Evolutionary conservation across 805 yeast species (phyloP).

Genomic region (Candida chilensis): DNA sequence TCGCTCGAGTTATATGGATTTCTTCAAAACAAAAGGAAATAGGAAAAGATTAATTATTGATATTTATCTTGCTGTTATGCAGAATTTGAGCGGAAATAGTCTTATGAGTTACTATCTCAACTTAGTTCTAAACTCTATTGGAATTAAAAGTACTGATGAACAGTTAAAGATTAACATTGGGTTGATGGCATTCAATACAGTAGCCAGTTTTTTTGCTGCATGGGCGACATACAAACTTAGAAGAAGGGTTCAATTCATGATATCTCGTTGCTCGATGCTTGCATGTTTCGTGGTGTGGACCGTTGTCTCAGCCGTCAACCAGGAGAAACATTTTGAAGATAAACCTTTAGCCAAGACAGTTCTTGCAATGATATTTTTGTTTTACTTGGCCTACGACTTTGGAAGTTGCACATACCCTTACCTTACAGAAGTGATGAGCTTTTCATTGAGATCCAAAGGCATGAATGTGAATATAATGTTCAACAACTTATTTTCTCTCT

Average conservation of each 20-base stretch:
- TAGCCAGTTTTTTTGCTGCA: slow-evolving; percentile 27
- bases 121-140: too few relatives aligned
- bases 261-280: slow-evolving; percentile 16
- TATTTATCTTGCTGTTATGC: too few relatives aligned
- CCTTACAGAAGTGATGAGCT: slow-evolving; percentile 15
- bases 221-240: slow-evolving; percentile 24
- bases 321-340: slow-evolving; percentile 8
- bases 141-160: too few relatives aligned
- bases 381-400: slow-evolving; percentile 11
- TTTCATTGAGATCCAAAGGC: slow-evolving; percentile 28
- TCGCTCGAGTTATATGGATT: slow-evolving; percentile 12
- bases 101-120: too few relatives aligned
- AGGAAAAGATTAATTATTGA: too few relatives aligned
- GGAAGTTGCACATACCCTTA: slow-evolving; percentile 19
- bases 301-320: slow-evolving; percentile 13
- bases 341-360: slow-evolving; percentile 9
- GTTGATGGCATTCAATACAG: too few relatives aligned
- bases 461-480: slow-evolving; percentile 15
- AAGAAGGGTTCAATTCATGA: slow-evolving; percentile 17
- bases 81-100: too few relatives aligned
- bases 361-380: slow-evolving; percentile 15
- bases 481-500: slow-evolving; percentile 8
- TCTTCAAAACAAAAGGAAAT: slow-evolving; percentile 10
- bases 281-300: slow-evolving; percentile 15
- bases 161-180: too few relatives aligned